phyloP scores from a whole-genome alignment of 768 basidiomycete species.

The Phaeolepiota aurea region DNA sequence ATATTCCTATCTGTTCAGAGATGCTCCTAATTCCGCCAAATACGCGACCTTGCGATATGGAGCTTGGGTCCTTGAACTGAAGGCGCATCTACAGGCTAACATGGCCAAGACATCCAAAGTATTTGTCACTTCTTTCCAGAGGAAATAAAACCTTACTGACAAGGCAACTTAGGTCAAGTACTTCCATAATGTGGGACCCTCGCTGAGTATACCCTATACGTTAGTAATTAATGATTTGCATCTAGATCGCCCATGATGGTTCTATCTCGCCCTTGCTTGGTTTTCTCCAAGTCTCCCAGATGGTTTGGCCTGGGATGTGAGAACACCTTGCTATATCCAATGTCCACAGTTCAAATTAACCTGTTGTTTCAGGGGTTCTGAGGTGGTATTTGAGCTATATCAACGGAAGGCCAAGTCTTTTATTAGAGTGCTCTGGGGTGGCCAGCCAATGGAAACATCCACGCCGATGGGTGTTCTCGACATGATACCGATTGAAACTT shows the following conservation, averaged over 20 bases:
- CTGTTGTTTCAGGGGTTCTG: conserved; percentile 28
- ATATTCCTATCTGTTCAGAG: conserved; percentile 43
- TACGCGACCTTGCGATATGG: conserved; percentile 38
- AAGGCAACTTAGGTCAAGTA: conserved; percentile 30
- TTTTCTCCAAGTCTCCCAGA: conserved; percentile 36
- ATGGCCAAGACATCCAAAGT: conserved; percentile 28
- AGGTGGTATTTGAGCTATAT: conserved; percentile 40
- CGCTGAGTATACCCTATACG: neutral
- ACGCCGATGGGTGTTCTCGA: conserved; percentile 37
- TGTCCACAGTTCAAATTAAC: neutral
- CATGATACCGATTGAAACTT: conserved; percentile 31
- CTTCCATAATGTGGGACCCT: conserved; percentile 28
- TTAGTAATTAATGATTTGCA: neutral
- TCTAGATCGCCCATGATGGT: conserved; percentile 39
- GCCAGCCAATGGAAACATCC: conserved; percentile 39
- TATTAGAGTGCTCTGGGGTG: conserved; percentile 43
- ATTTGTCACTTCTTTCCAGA: conserved; percentile 2
- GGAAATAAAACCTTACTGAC: no score
- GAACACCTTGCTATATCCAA: conserved; percentile 4
- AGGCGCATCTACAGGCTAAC: conserved; percentile 27
- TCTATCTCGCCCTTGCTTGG: conserved; percentile 41
- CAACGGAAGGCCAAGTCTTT: conserved; percentile 15
- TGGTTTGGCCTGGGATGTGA: conserved; percentile 51
- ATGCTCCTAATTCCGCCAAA: conserved; percentile 32
- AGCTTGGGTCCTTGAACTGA: conserved; percentile 37